These are phyloP conservation scores for Exophiala phaeomuriformis DNA, from an alignment of 2,329 filamentous ascomycete genomes.

Conservation along the genomic window DNA sequence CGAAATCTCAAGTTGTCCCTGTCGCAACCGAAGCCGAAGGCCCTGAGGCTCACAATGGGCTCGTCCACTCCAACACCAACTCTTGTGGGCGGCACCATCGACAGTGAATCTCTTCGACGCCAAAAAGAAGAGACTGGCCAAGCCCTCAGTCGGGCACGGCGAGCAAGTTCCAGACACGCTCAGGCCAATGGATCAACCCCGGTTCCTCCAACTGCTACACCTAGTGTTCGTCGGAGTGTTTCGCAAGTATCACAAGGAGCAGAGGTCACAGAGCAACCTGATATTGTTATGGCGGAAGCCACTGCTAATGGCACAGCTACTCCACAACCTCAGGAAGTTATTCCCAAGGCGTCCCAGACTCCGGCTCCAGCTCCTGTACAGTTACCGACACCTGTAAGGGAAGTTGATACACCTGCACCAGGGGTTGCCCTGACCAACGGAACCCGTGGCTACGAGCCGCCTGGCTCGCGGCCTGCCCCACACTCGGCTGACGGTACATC, in stretches of 20 bases:
- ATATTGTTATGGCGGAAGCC: constrained; percentile 14
- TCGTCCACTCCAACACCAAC: constrained; percentile 54
- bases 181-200: constrained; percentile 21
- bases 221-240: constrained; percentile 22
- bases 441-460: constrained; percentile 4
- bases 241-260: constrained; percentile 5
- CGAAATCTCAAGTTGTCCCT: constrained; percentile 60
- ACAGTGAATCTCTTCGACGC: constrained; percentile 48
- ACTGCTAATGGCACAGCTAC: constrained; percentile 18
- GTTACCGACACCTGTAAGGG: constrained; percentile 19
- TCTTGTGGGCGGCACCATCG: constrained; percentile 46
- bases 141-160: constrained; percentile 19
- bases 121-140: constrained; percentile 48
- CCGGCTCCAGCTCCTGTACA: constrained; percentile 9
- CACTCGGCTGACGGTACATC: constrained; percentile 26
- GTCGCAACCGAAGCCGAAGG: constrained; percentile 31
- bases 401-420: constrained; percentile 13
- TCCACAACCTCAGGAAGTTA: constrained; percentile 4
- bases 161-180: constrained; percentile 14
- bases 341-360: constrained; percentile 9
- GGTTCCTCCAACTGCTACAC: constrained; percentile 15
- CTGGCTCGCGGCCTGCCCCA: constrained; percentile 26
- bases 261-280: constrained; percentile 15
- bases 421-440: constrained; percentile 17
- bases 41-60: constrained; percentile 72